Evolutionary conservation across 345 rosid genomes (phyloP), one percentile per base, ranked within the genome.

Genomic region (Triadica sebifera): DNA sequence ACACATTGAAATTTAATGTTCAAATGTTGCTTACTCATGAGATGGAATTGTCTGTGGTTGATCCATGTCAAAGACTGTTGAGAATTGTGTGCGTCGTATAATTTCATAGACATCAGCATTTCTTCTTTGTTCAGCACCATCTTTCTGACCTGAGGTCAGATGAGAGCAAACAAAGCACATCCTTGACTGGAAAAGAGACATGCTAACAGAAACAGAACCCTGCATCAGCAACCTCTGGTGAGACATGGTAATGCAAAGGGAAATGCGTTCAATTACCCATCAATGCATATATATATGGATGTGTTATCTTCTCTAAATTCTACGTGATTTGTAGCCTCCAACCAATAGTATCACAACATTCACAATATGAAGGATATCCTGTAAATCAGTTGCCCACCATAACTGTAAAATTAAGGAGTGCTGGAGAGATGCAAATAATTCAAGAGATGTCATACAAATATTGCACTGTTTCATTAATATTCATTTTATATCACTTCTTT

Each of bases 191-290:
- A 84, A 93, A 55, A 96, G 81, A 22, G 97, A 79, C 97, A 96
- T 91, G 89, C 99, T 96, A 49, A 96, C 86, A 0, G 98, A 96
- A 70, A 96, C 95, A 43, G 98, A 96, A 67, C 99, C 99, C 99
- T 96, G 90, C 83, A 88, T 70, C 82, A 80, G 49, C 52, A 79
- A 80, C 45, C 61, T 56, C 38, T 47, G 63, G 12, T 76, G 41
- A 79, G 74, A 74, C 51, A 74, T 74, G 41, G 47, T 78, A 12
- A 65, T 47, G 58, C 53, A 37, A 49, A 72, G 59, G 60, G 15
- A 39, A 60, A 47, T 63, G 43, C 52, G 49, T 52, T 77, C 56
- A 76, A 29, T 20, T 25, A 68, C 47, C 43, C 22, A 53, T 6
- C 34, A 29, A 29, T 29, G 34, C 34, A 29, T 29, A 29, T 2